Percentiles rank a stretch among this genome's conserved stretches.
These are phyloP conservation scores for Acanthamoeba lenticulata DNA, from an alignment of 208 protist genomes.

Conservation along the genomic window DNA sequence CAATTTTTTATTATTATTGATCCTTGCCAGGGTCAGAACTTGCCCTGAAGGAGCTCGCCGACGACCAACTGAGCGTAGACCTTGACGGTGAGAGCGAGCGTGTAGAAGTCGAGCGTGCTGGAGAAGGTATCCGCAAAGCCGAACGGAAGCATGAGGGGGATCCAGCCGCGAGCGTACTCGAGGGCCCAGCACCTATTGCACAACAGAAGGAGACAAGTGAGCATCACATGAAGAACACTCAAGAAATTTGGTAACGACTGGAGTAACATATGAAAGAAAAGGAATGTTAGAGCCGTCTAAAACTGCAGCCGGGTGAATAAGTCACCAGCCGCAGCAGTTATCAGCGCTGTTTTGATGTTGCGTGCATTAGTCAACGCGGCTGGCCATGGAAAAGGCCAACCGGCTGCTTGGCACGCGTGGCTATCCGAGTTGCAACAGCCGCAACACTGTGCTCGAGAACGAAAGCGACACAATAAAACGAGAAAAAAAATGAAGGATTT, in stretches of 20 bases:
- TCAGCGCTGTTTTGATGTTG: background rate
- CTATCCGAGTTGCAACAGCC: background rate
- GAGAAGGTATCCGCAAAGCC: constrained; percentile 73
- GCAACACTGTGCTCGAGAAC: no score
- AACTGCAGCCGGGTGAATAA: background rate
- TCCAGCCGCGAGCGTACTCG: constrained; percentile 76
- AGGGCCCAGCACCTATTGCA: constrained; percentile 71
- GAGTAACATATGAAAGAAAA: background rate
- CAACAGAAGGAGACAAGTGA: background rate
- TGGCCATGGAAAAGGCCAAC: background rate
- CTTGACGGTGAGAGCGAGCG: constrained; percentile 66
- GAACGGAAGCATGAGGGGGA: constrained; percentile 75
- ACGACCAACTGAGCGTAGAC: constrained; percentile 61
- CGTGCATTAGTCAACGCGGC: constrained; percentile 21
- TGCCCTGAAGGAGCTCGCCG: constrained; percentile 67
- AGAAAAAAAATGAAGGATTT: background rate
- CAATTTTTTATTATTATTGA: background rate
- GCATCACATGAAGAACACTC: background rate
- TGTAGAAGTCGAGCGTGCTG: constrained; percentile 71
- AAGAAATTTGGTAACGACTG: no score
- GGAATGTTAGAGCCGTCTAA: background rate
- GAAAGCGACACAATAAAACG: background rate
- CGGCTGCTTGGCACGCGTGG: constrained; percentile 14
- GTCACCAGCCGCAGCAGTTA: background rate
- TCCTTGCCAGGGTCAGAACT: constrained; percentile 54